These are phyloP conservation scores for Fraxinus dipetala DNA, from an alignment of 305 asterid species.

Conservation along the genomic window DNA sequence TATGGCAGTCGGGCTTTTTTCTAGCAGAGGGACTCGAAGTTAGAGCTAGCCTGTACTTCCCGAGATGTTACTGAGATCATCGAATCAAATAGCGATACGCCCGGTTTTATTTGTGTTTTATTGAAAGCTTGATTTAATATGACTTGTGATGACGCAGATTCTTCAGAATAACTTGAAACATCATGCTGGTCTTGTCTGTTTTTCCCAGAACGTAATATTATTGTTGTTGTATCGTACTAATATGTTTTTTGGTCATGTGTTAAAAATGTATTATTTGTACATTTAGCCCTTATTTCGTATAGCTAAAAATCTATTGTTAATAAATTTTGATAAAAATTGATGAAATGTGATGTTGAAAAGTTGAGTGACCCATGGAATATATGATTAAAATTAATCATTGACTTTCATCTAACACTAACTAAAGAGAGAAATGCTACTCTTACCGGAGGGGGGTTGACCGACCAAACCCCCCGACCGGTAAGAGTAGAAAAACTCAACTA, in stretches of 20 bases:
- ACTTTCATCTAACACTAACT: too few species aligned
- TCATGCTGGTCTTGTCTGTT: neutral
- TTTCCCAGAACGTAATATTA: neutral
- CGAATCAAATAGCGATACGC: neutral
- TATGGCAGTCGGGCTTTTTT: conserved; percentile 73
- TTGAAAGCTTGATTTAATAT: neutral
- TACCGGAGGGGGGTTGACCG: too few species aligned
- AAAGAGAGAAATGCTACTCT: too few species aligned
- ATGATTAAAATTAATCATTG: too few species aligned
- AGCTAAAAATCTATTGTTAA: too few species aligned
- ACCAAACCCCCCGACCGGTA: too few species aligned
- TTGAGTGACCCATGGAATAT: too few species aligned
- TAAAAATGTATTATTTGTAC: neutral
- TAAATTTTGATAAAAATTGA: too few species aligned
- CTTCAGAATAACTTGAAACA: neutral
- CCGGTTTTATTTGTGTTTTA: conserved; percentile 9
- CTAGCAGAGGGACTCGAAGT: conserved; percentile 13
- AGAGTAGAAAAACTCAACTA: too few species aligned
- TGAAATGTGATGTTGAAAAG: neutral
- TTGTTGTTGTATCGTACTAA: neutral
- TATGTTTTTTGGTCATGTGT: neutral
- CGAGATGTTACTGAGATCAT: neutral
- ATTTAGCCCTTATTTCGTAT: neutral
- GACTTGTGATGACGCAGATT: neutral
- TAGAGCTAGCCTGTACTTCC: neutral